A percentile compares a stretch with the other conserved stretches of the same genome.
Conservation (phyloP, 2,329 filamentous ascomycete genomes). For the Dothistroma septosporum region DNA sequence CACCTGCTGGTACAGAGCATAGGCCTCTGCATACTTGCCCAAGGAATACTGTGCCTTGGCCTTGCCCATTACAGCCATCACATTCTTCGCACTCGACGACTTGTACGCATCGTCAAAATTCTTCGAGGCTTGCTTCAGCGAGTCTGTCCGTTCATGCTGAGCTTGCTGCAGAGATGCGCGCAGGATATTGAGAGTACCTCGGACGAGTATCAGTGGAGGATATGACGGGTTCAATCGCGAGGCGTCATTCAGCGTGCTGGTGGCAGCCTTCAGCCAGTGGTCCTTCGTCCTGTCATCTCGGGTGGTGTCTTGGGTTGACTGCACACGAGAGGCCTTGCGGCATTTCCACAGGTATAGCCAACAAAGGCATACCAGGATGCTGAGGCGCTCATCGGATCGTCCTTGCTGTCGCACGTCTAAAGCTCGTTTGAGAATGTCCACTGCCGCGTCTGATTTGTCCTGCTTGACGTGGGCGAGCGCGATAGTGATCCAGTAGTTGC, state of each 20-base stretch:
- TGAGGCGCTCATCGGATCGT: slow-evolving; percentile 76
- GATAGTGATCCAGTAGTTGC: slow-evolving; percentile 97
- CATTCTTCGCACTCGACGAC: slow-evolving; percentile 78
- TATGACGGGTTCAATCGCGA: slow-evolving; percentile 89
- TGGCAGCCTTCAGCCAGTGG: slow-evolving; percentile 85
- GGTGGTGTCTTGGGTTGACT: slow-evolving; percentile 56
- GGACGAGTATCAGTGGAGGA: slow-evolving; percentile 82
- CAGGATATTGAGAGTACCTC: slow-evolving; percentile 82
- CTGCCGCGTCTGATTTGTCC: slow-evolving; percentile 80
- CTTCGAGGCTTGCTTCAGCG: slow-evolving; percentile 79
- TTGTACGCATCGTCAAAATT: slow-evolving; percentile 92
- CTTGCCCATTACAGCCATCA: slow-evolving; percentile 88
- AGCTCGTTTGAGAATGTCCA: slow-evolving; percentile 68
- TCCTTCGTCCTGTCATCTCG: slow-evolving; percentile 85
- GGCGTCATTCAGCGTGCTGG: slow-evolving; percentile 89
- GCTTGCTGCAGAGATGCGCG: slow-evolving; percentile 76
- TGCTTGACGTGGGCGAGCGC: slow-evolving; percentile 95
- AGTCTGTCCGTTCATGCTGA: slow-evolving; percentile 67
- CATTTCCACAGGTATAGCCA: slow-evolving; percentile 92
- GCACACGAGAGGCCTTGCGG: slow-evolving; percentile 68
- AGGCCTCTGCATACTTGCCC: slow-evolving; percentile 76
- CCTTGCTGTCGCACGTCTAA: slow-evolving; percentile 61
- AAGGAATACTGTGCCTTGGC: slow-evolving; percentile 82
- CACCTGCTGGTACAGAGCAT: slow-evolving; percentile 82
- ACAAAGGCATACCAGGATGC: slow-evolving; percentile 76